phyloP scores from a whole-genome alignment of 2,329 filamentous ascomycete genomes.

The Dendryphion nanum region DNA sequence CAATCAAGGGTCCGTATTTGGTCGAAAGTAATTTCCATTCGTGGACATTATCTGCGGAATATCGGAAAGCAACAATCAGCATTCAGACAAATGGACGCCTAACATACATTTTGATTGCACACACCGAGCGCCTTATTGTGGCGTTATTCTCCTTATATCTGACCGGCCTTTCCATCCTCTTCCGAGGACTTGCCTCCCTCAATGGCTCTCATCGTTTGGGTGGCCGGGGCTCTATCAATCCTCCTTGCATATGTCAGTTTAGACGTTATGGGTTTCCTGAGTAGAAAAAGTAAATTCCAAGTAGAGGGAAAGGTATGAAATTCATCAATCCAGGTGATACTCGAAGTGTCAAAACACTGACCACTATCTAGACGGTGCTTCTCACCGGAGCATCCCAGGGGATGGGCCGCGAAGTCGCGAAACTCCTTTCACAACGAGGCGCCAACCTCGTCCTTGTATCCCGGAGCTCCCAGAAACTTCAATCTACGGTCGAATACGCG shows the following conservation, averaged over 20 bases:
- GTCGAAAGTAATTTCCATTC: too few relatives aligned
- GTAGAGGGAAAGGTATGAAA: conserved; percentile 75
- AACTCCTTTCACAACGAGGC: conserved; percentile 75
- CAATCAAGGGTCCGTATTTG: too few relatives aligned
- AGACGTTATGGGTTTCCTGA: conserved; percentile 66
- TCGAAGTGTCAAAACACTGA: background rate
- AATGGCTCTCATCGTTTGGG: conserved; percentile 38
- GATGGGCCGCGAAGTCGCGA: conserved; percentile 76
- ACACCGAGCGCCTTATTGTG: too few relatives aligned
- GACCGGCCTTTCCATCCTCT: conserved; percentile 1
- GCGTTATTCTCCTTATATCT: conserved; percentile 1
- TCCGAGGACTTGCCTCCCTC: background rate
- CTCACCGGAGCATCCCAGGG: conserved; percentile 92
- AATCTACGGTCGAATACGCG: conserved; percentile 65
- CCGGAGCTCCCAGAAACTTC: conserved; percentile 72
- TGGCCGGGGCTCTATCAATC: conserved; percentile 31
- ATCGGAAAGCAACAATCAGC: too few relatives aligned
- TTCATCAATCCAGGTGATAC: background rate
- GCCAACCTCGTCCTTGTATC: conserved; percentile 85
- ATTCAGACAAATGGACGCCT: too few relatives aligned
- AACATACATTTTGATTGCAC: too few relatives aligned
- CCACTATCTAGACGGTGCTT: conserved; percentile 67
- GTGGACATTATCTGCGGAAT: too few relatives aligned
- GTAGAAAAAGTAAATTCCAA: conserved; percentile 71
- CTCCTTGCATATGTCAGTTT: conserved; percentile 39